Evolutionary conservation across 257 asterid genomes (phyloP).

Genomic region (Nyctanthes arbortristis): DNA sequence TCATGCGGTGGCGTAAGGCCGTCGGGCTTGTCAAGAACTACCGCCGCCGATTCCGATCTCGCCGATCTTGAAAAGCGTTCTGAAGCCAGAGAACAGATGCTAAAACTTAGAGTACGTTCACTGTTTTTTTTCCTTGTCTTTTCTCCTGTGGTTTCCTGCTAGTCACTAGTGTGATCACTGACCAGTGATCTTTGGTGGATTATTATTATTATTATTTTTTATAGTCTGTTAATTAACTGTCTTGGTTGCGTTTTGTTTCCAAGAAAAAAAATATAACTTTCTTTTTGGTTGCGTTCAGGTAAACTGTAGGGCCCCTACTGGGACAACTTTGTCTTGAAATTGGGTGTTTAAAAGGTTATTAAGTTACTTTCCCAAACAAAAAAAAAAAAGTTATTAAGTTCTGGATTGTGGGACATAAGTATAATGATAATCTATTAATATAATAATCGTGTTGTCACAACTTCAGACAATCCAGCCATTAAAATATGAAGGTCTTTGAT

Average conservation of each 20-base stretch:
- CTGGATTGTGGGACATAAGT: too few species aligned
- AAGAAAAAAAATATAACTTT: too few species aligned
- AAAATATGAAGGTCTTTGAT: not conserved
- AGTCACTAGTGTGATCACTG: too few species aligned
- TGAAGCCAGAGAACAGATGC: slow-evolving; percentile 65
- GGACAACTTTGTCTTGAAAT: not conserved
- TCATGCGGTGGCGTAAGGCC: slow-evolving; percentile 70
- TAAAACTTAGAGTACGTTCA: slow-evolving; percentile 63
- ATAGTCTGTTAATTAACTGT: not conserved
- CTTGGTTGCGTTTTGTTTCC: not conserved
- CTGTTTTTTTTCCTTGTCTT: slow-evolving; percentile 1
- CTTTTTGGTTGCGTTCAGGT: not conserved
- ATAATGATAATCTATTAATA: too few species aligned
- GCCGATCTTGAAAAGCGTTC: slow-evolving; percentile 71
- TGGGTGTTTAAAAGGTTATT: too few species aligned
- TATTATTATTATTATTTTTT: not conserved
- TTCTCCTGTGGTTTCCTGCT: slow-evolving; percentile 3
- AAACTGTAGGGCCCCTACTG: not conserved
- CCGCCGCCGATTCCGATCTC: slow-evolving; percentile 74
- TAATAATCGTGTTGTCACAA: not conserved
- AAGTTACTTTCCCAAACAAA: too few species aligned
- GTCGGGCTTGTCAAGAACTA: slow-evolving; percentile 67
- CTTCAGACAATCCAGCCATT: not conserved
- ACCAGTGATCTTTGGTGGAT: slow-evolving; percentile 16
- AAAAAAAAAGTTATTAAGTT: too few species aligned